A percentile compares a stretch with the other conserved stretches of the same genome.
These are phyloP conservation scores for Lachnum nothofagi DNA, from an alignment of 2,329 filamentous ascomycete species.

Conservation along the genomic window DNA sequence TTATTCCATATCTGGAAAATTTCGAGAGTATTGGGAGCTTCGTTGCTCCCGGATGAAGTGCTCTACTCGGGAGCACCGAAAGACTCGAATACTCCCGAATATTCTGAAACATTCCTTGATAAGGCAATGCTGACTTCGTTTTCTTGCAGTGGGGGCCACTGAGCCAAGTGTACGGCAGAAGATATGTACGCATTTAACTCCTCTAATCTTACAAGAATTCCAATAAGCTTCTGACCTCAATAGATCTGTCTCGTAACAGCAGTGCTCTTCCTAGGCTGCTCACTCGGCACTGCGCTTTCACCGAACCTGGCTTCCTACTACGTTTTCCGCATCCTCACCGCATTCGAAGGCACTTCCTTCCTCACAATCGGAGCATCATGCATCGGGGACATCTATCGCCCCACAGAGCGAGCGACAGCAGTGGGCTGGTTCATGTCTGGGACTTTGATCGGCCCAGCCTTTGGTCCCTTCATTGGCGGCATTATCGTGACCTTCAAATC, in stretches of 20 bases:
- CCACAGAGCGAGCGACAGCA: constrained; percentile 65
- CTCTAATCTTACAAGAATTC: constrained; percentile 3
- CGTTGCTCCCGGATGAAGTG: too few relatives aligned
- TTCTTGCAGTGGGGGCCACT: constrained; percentile 74
- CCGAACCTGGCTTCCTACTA: constrained; percentile 68
- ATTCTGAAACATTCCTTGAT: too few relatives aligned
- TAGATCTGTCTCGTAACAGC: constrained; percentile 57
- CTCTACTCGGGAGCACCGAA: too few relatives aligned
- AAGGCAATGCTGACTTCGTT: too few relatives aligned
- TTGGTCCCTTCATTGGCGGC: constrained; percentile 67
- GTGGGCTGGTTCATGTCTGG: constrained; percentile 69
- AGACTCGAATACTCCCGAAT: too few relatives aligned
- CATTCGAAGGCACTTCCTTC: constrained; percentile 70
- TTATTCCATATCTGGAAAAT: too few relatives aligned
- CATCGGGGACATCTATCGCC: constrained; percentile 62
- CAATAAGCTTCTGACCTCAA: background rate
- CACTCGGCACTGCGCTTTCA: constrained; percentile 66
- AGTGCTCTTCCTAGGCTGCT: constrained; percentile 61
- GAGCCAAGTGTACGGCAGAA: constrained; percentile 58
- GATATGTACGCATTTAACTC: constrained; percentile 41
- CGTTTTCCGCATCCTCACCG: constrained; percentile 68
- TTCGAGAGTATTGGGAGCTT: too few relatives aligned
- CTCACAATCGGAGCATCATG: constrained; percentile 66
- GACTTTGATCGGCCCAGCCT: constrained; percentile 65
- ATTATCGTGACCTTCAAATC: constrained; percentile 69